A percentile compares a stretch with the other conserved stretches of the same genome.
Conservation (phyloP, 208 protist species). For the Crithidia expoeki region DNA sequence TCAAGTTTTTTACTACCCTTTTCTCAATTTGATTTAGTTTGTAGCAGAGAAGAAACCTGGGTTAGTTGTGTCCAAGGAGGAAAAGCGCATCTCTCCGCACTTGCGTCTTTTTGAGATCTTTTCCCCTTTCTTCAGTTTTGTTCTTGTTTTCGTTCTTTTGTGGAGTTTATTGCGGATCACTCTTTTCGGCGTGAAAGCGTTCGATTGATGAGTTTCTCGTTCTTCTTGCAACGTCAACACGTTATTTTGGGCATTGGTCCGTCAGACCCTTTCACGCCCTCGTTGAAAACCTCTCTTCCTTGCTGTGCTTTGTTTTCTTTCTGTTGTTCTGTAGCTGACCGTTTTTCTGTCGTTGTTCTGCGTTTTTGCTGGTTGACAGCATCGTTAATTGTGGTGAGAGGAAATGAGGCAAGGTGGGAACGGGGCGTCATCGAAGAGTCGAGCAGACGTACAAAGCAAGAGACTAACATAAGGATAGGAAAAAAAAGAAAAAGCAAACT, state of each 20-base stretch:
- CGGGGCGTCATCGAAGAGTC: neutral
- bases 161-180: no score
- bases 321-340: neutral
- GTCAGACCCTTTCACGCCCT: no score
- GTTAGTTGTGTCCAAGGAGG: neutral
- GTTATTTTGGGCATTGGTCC: no score
- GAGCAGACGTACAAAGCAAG: neutral
- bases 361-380: neutral
- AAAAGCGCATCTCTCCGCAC: neutral
- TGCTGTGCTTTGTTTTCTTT: neutral
- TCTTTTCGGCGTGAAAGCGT: no score
- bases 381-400: neutral
- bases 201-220: neutral
- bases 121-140: neutral
- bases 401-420: neutral
- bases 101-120: neutral
- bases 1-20: conserved; percentile 5
- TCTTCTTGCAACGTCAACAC: no score
- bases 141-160: conserved; percentile 15
- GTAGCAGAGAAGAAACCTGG: neutral
- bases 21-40: conserved; percentile 14
- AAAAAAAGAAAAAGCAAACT: neutral
- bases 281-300: no score
- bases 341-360: no score
- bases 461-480: neutral